These are phyloP conservation scores for Eucommia ulmoides DNA, from an alignment of 257 asterid genomes.

Conservation along the genomic window DNA sequence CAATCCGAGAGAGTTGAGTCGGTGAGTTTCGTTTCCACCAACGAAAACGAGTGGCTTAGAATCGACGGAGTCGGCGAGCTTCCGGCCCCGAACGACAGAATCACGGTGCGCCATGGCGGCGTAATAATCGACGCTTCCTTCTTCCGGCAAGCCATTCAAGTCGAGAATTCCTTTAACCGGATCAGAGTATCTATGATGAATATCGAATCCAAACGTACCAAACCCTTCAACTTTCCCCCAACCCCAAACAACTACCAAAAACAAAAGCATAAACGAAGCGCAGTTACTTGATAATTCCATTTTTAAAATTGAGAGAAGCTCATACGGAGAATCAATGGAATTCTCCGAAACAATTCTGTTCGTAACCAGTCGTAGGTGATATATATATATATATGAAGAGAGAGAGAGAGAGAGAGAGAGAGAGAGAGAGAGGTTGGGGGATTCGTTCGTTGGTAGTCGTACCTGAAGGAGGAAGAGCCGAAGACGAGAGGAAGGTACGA, in stretches of 20 bases:
- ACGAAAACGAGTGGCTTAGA: conserved; percentile 31
- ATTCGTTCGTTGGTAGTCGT: too few species aligned
- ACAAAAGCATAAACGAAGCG: conserved; percentile 1
- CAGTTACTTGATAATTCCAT: too few species aligned
- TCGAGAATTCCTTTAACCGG: conserved; percentile 42
- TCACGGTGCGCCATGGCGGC: conserved; percentile 92
- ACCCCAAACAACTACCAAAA: conserved; percentile 13
- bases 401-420: too few species aligned
- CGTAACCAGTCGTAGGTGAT: too few species aligned
- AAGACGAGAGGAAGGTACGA: too few species aligned
- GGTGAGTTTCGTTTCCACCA: conserved; percentile 47
- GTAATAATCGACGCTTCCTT: conserved; percentile 53
- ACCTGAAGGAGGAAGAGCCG: too few species aligned
- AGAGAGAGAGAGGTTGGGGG: too few species aligned
- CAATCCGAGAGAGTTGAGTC: conserved; percentile 65
- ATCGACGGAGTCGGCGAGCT: conserved; percentile 36
- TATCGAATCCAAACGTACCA: conserved; percentile 56
- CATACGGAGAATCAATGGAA: too few species aligned
- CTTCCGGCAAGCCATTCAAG: conserved; percentile 71
- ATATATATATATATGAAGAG: too few species aligned
- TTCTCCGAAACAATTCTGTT: too few species aligned
- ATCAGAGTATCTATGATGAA: conserved; percentile 84
- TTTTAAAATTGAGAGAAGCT: too few species aligned
- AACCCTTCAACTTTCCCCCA: conserved; percentile 24
- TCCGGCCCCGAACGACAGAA: conserved; percentile 51